Evolutionary conservation across 2,329 filamentous ascomycete species (phyloP).

Genomic region (Aspergillus sclerotialis): DNA sequence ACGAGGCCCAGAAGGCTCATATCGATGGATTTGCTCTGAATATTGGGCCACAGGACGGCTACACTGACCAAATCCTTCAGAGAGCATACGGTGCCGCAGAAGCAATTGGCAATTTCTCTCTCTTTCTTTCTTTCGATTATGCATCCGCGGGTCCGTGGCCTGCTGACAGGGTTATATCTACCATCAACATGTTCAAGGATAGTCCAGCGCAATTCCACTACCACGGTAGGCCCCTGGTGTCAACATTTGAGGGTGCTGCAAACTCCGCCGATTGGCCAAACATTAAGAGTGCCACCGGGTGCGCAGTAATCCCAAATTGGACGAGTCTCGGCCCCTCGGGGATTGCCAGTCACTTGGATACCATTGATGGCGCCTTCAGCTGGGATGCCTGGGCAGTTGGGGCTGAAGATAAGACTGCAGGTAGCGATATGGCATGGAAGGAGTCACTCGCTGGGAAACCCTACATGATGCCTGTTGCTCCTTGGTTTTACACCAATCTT

Average conservation of each 20-base stretch:
- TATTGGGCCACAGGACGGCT: slow-evolving; percentile 23
- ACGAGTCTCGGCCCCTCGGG: slow-evolving; percentile 25
- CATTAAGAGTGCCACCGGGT: slow-evolving; percentile 32
- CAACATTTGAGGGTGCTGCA: slow-evolving; percentile 37
- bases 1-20: slow-evolving; percentile 20
- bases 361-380: slow-evolving; percentile 34
- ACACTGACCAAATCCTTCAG: slow-evolving; percentile 20
- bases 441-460: slow-evolving; percentile 29
- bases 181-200: slow-evolving; percentile 19
- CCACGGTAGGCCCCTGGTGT: slow-evolving; percentile 28
- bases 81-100: slow-evolving; percentile 24
- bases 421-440: slow-evolving; percentile 36
- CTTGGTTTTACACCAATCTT: slow-evolving; percentile 53
- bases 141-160: slow-evolving; percentile 22
- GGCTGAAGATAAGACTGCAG: slow-evolving; percentile 29
- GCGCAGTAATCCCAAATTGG: slow-evolving; percentile 40
- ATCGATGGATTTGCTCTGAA: slow-evolving; percentile 28
- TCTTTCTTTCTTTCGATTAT: slow-evolving; percentile 32
- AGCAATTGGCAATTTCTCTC: slow-evolving; percentile 19
- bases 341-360: slow-evolving; percentile 21
- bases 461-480: slow-evolving; percentile 52
- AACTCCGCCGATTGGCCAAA: slow-evolving; percentile 35
- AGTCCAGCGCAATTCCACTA: slow-evolving; percentile 20
- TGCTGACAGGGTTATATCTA: slow-evolving; percentile 16
- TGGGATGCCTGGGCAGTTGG: slow-evolving; percentile 40